These are phyloP conservation scores for Closterium sp. DNA, from an alignment of 139 green algal genomes.

Conservation along the genomic window DNA sequence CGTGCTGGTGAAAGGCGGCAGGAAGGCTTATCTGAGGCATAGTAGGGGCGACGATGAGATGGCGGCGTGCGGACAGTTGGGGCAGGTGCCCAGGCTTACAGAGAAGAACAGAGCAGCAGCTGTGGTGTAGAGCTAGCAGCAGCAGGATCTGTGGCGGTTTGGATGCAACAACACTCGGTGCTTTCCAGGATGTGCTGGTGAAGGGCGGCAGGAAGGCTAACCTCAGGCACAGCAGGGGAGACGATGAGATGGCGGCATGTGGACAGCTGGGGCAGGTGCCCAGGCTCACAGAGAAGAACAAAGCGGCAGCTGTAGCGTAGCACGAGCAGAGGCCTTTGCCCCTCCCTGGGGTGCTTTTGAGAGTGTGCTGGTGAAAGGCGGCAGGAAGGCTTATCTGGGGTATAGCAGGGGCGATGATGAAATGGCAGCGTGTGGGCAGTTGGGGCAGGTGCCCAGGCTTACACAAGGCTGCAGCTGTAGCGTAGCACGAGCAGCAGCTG, in stretches of 20 bases:
- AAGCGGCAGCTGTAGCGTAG: background rate
- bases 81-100: background rate
- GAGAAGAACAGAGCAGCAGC: too few relatives aligned
- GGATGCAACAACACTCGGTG: too few relatives aligned
- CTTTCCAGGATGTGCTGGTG: too few relatives aligned
- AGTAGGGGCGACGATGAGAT: slow-evolving; percentile 48
- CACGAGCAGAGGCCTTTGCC: too few relatives aligned
- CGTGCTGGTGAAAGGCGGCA: background rate
- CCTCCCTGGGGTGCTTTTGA: too few relatives aligned
- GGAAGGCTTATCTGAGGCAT: slow-evolving; percentile 12
- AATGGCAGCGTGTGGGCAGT: slow-evolving; percentile 44
- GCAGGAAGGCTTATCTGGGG: background rate
- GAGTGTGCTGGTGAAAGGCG: too few relatives aligned
- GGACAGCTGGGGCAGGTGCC: slow-evolving; percentile 34
- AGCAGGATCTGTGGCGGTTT: too few relatives aligned
- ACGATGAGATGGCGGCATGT: slow-evolving; percentile 48
- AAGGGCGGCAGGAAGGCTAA: too few relatives aligned
- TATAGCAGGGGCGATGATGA: slow-evolving; percentile 40
- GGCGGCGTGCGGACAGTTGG: slow-evolving; percentile 45
- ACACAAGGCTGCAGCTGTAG: too few relatives aligned
- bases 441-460: background rate
- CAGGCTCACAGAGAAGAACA: background rate
- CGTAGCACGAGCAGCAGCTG: too few relatives aligned
- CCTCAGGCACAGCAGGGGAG: slow-evolving; percentile 26
- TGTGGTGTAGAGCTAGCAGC: too few relatives aligned